Evolutionary conservation across 805 yeast species (phyloP).

Genomic region (Lachancea thermotolerans): DNA sequence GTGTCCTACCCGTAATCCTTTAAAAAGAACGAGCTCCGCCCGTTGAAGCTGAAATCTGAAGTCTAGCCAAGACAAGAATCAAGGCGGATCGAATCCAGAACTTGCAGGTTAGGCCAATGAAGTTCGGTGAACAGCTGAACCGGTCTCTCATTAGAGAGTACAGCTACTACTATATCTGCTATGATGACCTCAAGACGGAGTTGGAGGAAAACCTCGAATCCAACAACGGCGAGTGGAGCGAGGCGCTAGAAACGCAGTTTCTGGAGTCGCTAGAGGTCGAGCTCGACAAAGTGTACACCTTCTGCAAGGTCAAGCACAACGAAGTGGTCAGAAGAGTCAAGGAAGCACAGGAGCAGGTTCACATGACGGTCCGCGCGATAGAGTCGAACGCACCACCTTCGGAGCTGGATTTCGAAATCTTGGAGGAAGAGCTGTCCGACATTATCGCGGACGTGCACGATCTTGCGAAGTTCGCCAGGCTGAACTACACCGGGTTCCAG

Average conservation of each 20-base stretch:
- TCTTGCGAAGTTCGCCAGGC: constrained; percentile 84
- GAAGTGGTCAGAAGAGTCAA: constrained; percentile 82
- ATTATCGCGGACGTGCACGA: constrained; percentile 97
- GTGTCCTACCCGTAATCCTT: no score
- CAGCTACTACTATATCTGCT: constrained; percentile 82
- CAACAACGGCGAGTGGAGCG: constrained; percentile 60
- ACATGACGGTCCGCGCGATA: constrained; percentile 53
- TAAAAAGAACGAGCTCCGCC: no score
- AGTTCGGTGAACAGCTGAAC: constrained; percentile 91
- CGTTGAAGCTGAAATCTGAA: no score
- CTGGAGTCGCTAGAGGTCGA: constrained; percentile 70
- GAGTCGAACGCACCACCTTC: constrained; percentile 43
- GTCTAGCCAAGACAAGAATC: no score
- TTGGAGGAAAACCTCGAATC: constrained; percentile 59
- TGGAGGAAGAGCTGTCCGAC: constrained; percentile 73
- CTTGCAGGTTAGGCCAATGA: constrained; percentile 43
- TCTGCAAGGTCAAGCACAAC: constrained; percentile 79
- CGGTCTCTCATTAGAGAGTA: constrained; percentile 86
- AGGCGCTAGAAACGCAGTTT: constrained; percentile 74
- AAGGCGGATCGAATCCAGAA: no score
- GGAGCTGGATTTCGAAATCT: constrained; percentile 63
- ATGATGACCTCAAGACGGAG: constrained; percentile 82
- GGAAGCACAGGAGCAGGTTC: constrained; percentile 68
- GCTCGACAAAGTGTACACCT: constrained; percentile 86
- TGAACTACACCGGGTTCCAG: constrained; percentile 95